Base-by-base conservation (phyloP, 2,329 filamentous ascomycete genomes). In the Sphaerulina populicola region DNA sequence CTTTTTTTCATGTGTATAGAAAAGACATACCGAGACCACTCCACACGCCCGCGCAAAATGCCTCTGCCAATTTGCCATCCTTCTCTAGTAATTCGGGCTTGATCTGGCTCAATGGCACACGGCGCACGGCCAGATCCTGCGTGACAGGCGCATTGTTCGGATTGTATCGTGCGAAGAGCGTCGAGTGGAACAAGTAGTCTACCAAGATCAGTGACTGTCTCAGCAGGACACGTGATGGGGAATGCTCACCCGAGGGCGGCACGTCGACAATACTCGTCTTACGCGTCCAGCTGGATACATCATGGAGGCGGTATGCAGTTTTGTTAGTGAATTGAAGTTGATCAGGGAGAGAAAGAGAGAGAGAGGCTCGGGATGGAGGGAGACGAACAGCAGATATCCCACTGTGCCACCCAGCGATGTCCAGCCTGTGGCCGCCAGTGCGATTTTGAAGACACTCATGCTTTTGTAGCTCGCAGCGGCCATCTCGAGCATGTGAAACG, bases 1-100 rank as follows among this genome's bases (percentile, higher is more conserved):
- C n/a, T n/a, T n/a, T n/a, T n/a, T n/a, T n/a, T n/a, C n/a, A n/a
- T n/a, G n/a, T n/a, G n/a, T n/a, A n/a, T n/a, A 15, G 4, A 15
- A 6, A 15, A 39, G 12, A 18, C 38, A 18, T 67, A 85, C 83
- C 82, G 64, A 75, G 74, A 50, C 80, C 81, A 56, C 77, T 76
- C 83, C 79, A 88, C 44, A 85, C 69, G 40, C 82, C 82, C 10
- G 79, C 79, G 63, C 81, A 85, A 63, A 86, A 85, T 57, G 79
- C 79, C 59, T 84, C 73, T 1, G 78, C 77, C 44, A 86, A 71
- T 57, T 80, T 74, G 30, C 76, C 74, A 62, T 78, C 79, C 57
- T 78, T 75, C 62, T 83, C 72, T 11, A 86, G 69, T 48, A 88
- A 70, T 56, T 83, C 78, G 0, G 83, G 82, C 29, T 78, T 76